These are phyloP conservation scores for Hibiscus trionum DNA, from an alignment of 345 rosid species.

Conservation along the genomic window DNA sequence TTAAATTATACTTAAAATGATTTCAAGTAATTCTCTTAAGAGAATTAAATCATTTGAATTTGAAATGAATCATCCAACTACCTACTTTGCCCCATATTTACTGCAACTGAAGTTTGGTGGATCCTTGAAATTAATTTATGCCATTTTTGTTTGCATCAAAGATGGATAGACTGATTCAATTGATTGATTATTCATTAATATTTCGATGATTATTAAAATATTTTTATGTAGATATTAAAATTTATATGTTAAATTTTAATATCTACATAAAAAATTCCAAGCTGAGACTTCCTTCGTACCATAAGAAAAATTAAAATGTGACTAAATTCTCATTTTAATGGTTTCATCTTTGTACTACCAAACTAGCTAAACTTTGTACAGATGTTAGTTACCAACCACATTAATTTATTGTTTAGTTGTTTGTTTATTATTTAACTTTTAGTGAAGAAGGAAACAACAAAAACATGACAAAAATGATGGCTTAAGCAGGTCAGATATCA, in stretches of 20 bases:
- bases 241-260: too few relatives aligned
- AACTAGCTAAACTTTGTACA: background rate
- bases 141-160: background rate
- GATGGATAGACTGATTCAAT: too few relatives aligned
- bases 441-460: background rate
- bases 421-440: background rate
- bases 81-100: background rate
- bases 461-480: background rate
- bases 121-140: background rate
- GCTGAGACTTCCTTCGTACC: too few relatives aligned
- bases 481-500: too few relatives aligned
- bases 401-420: background rate
- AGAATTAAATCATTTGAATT: background rate
- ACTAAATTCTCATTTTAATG: background rate
- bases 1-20: background rate
- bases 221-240: too few relatives aligned
- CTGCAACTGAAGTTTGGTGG: background rate
- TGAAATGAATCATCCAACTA: background rate
- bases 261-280: too few relatives aligned
- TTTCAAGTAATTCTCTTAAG: background rate
- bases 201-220: background rate
- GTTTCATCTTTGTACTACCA: background rate
- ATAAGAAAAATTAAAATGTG: background rate
- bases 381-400: background rate
- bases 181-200: background rate